Conservation (phyloP, 345 rosid genomes). For the Euphorbia pulcherrima region DNA sequence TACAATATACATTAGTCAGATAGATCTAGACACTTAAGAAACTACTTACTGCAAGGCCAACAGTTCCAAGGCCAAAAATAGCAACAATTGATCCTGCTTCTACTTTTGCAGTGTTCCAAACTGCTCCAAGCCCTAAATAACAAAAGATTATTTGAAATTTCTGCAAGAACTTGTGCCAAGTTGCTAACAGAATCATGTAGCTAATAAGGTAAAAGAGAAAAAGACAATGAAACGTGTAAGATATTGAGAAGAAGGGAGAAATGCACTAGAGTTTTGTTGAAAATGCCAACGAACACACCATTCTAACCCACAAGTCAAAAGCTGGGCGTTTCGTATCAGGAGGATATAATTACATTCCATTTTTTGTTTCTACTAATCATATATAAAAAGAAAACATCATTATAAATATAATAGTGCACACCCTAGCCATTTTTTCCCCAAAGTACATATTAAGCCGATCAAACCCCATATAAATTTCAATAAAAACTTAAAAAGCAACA, state of each 20-base stretch:
- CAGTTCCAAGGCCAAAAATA: slow-evolving; percentile 95
- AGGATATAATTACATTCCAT: neutral
- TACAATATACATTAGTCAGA: neutral
- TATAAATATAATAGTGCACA: neutral
- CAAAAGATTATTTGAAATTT: neutral
- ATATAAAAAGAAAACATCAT: neutral
- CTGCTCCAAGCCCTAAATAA: slow-evolving; percentile 85
- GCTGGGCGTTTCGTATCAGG: neutral
- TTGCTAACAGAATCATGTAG: neutral
- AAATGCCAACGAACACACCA: neutral
- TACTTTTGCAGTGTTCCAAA: slow-evolving; percentile 98
- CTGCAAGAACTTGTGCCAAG: neutral
- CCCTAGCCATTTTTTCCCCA: neutral
- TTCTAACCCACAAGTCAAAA: neutral
- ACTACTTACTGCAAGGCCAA: slow-evolving; percentile 91
- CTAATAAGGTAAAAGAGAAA: neutral
- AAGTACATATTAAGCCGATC: no score
- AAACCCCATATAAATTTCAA: neutral
- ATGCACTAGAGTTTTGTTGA: neutral
- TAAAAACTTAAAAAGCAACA: neutral
- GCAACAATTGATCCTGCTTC: slow-evolving; percentile 90
- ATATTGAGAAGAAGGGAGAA: neutral
- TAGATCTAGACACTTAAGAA: neutral
- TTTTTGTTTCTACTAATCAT: neutral
- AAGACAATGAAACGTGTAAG: neutral